Base-by-base conservation (phyloP, 345 rosid species). In the Citrus reticulata region DNA sequence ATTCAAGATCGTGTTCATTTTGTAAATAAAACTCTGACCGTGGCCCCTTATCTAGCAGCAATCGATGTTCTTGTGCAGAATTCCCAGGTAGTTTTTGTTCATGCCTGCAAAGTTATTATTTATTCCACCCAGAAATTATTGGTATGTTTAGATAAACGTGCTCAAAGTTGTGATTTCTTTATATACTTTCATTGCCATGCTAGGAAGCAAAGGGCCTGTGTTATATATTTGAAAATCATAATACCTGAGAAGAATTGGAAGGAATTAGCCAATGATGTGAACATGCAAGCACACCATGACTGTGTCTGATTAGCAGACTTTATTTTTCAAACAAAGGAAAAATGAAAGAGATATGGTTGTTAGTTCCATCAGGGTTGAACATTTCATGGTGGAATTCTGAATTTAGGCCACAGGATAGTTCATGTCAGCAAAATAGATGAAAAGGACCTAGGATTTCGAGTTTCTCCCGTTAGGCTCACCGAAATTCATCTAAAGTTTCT, bases 31-130 rank as follows among this genome's bases (percentile, higher is more conserved):
- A 92, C 91, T 80, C 85, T 90, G 75, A 83, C 89, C 4, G 95
- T 92, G 49, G 92, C 93, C 72, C 95, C 97, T 55, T 90, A 89
- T 86, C 82, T 92, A 74, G 95, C 97, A 81, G 87, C 97, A 64
- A 83, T 89, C 63, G 97, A 95, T 79, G 93, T 95, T 83, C 97
- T 92, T 73, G 91, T 90, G 73, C 97, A 93, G 83, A 93, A 92
- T 81, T 93, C 98, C 58, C 98, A 92, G 95, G 91, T 86, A 85
- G 55, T 51, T 9, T 74, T 63, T 73, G 27, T 30, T 75, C 65
- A 16, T 62, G 40, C 34, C 10, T 49, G 70, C 14, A 59, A 59
- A 60, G 10, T 6, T 59, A 8, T 37, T 27, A 63, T 29, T 70
- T 69, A 35, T n/a, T 51, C 22, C n/a, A 16, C 73, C 58, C 14